phyloP scores from a whole-genome alignment of 148 eudicot species.

The Rhododendron molle region DNA sequence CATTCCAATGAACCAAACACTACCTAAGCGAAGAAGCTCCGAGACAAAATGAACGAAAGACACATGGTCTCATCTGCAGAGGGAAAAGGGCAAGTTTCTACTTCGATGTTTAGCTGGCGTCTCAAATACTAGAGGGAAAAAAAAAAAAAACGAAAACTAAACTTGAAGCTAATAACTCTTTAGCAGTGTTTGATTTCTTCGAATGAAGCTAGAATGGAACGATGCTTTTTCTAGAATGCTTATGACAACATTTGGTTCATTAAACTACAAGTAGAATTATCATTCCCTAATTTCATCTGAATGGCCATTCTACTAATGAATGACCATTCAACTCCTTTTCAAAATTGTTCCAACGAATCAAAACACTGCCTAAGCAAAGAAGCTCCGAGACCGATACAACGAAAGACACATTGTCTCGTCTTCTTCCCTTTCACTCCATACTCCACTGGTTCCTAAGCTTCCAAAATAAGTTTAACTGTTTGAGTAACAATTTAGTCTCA shows the following conservation, averaged over 20 bases:
- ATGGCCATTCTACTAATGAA: neutral
- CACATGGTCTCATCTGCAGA: no score
- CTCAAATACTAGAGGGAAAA: neutral
- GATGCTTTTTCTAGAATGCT: neutral
- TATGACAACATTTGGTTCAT: no score
- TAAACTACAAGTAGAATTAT: neutral
- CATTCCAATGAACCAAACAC: neutral
- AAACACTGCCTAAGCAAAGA: neutral
- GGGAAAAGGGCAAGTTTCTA: no score
- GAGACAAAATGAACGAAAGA: no score
- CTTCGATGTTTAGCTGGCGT: neutral
- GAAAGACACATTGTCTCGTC: neutral
- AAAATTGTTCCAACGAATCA: neutral
- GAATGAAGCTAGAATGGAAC: neutral
- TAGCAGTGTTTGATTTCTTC: neutral
- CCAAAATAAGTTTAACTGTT: neutral
- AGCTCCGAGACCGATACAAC: neutral
- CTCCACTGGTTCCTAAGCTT: constrained; percentile 4
- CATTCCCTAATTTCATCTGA: neutral
- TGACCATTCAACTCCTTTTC: neutral
- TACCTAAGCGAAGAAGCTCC: neutral
- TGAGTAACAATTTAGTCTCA: neutral
- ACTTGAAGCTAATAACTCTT: neutral
- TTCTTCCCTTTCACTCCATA: neutral
- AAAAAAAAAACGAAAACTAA: neutral